Base-by-base conservation (phyloP, 345 rosid genomes). In the Orychophragmus violaceus region DNA sequence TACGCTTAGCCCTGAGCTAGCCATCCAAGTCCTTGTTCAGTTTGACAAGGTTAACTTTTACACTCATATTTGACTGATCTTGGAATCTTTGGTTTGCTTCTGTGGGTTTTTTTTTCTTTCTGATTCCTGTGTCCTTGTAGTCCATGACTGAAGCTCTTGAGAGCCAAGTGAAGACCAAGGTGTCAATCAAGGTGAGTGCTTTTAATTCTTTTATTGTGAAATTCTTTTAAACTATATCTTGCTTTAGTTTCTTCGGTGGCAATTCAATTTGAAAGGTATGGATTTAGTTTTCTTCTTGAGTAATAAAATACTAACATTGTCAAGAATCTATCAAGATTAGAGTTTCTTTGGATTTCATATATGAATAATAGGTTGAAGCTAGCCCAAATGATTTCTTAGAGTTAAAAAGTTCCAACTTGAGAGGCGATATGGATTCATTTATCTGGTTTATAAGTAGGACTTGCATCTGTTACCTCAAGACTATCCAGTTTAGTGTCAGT, bases 61-160 rank as follows among this genome's bases (percentile, higher is more conserved):
- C 21, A 39, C 33, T 12, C n/a, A 48, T 44, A 8, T 35, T 7
- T 22, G 52, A 12, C 44, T 63, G 32, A 30, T 30, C 3, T 21
- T 19, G 9, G 7, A 44, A 8, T 54, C 8, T 51, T 66, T 41
- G 21, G 5, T 14, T 63, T 2, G 25, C 33, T 11, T 45, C 10
- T 44, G 1, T 14, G 45, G 23, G 0, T n/a, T 39, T 12, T 0
- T n/a, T 12, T 13, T 21, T 23, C 52, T 14, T 35, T 70, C 42
- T 61, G 25, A 33, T 54, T n/a, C n/a, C 13, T 33, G 3, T n/a
- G 8, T 27, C 60, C 23, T 57, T 57, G 32, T 70, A 93, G 97
- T 93, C 98, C 54, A 90, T 93, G 96, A 90, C 97, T 63, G 98
- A 90, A 74, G 98, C 97, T 23, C 74, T 92, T 78, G 98, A 89